Percentiles rank a stretch among this genome's conserved stretches.
These are phyloP conservation scores for Aureobasidium sp. DNA, from an alignment of 2,329 filamentous ascomycete genomes.

Conservation along the genomic window DNA sequence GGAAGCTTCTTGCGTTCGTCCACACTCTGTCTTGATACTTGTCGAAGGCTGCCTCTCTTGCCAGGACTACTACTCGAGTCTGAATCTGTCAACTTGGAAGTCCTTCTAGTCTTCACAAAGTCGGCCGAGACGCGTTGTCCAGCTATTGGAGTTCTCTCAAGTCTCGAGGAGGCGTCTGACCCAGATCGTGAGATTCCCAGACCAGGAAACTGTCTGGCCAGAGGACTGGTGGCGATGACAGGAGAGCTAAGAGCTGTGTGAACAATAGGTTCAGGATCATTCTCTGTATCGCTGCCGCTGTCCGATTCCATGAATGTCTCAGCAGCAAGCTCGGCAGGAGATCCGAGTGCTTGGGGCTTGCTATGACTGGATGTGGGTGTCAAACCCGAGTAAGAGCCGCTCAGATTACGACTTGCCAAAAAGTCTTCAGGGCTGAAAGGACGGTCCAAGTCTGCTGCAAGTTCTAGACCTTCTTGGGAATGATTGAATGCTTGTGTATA, in stretches of 20 bases:
- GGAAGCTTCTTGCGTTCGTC: slow-evolving; percentile 3
- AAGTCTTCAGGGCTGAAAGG: slow-evolving; percentile 8
- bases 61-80: neutral
- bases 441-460: neutral
- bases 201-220: slow-evolving; percentile 2
- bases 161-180: neutral
- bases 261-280: neutral
- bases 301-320: neutral
- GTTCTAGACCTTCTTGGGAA: slow-evolving; percentile 2
- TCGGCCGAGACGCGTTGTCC: slow-evolving; percentile 5
- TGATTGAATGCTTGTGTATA: neutral
- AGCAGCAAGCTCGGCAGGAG: neutral
- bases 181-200: neutral
- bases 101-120: neutral
- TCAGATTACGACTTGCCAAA: slow-evolving; percentile 6
- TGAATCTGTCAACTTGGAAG: neutral
- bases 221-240: neutral
- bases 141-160: neutral
- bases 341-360: neutral
- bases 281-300: neutral
- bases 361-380: neutral
- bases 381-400: neutral
- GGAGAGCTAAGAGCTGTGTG: neutral
- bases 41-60: neutral
- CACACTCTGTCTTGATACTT: slow-evolving; percentile 3